phyloP scores from a whole-genome alignment of 75 land plant genomes.

The Ceratopteris richardii region DNA sequence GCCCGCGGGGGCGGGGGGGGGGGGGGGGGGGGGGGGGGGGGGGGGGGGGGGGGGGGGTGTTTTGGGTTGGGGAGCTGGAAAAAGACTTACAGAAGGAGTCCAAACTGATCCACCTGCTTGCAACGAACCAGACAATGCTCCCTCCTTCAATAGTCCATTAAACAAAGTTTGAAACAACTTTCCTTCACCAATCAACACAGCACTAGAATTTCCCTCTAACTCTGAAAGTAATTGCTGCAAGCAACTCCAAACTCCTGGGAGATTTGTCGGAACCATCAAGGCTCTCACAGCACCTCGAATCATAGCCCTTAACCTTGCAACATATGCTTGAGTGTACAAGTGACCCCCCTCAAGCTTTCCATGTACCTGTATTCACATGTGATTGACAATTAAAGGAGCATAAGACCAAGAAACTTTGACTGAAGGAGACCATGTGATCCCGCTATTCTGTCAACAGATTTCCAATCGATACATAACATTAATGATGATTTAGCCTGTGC shows the following conservation, averaged over 20 bases:
- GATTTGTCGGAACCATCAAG: conserved; percentile 75
- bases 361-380: conserved; percentile 73
- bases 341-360: conserved; percentile 97
- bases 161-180: conserved; percentile 70
- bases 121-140: conserved; percentile 72
- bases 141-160: conserved; percentile 65
- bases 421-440: no score
- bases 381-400: no score
- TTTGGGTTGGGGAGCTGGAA: no score
- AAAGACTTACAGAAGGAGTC: conserved; percentile 94
- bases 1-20: no score
- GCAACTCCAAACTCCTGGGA: conserved; percentile 65
- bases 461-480: no score
- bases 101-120: conserved; percentile 82
- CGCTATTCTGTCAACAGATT: no score
- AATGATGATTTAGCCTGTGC: no score
- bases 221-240: conserved; percentile 66
- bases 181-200: conserved; percentile 44
- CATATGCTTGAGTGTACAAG: conserved; percentile 84
- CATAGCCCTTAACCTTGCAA: conserved; percentile 77
- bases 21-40: no score
- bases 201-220: conserved; percentile 30
- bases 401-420: no score
- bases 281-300: conserved; percentile 92
- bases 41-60: no score